Evolutionary conservation across 495 filamentous ascomycete species (phyloP), one percentile per base, ranked within the genome.

Genomic region (Penicillium maclennaniae): DNA sequence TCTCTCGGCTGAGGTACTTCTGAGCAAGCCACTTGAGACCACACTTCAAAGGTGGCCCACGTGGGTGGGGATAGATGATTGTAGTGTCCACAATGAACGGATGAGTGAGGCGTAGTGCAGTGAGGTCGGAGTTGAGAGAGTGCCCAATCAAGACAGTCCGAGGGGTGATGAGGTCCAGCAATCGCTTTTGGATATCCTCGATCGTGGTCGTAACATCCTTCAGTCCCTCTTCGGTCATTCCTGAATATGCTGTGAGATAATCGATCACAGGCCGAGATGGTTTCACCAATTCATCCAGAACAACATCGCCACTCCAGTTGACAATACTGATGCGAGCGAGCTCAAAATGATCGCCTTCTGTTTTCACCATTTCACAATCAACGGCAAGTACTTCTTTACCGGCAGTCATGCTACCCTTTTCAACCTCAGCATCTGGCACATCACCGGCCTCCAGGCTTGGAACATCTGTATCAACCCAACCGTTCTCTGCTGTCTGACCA

Each of bases 281-380:
- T 67, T 96, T 96, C 48, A 98, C 95, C 9, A 97, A 81, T 60
- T 92, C 85, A 58, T 98, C 93, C 23, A 97, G 71, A 12, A 97
- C 71, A 5, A 87, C 80, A 34, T 83, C 81, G 15, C 89, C 91
- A 61, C 89, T 87, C 93, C 93, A 98, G 44, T 79, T 70, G 7
- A 97, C 72, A 23, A 98, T 56, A 65, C 89, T 95, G 66, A 97
- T 86, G 26, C 93, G 83, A 0, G 93, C 92, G 43, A 98, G 81
- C 43, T 91, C 91, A 21, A 82, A 86, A 44, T 87, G 80, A 8
- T 80, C 81, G 17, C 80, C 82, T 54, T 86, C 86, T 0, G 91
- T 92, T 63, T 85, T 80, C 61, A 91, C 96, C 93, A 98, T 98
- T 66, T 98, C 93, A 66, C 93, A 98, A 60, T 98, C 93, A 45